Conservation (phyloP, 768 basidiomycete genomes). For the Leccinellum albellum region DNA sequence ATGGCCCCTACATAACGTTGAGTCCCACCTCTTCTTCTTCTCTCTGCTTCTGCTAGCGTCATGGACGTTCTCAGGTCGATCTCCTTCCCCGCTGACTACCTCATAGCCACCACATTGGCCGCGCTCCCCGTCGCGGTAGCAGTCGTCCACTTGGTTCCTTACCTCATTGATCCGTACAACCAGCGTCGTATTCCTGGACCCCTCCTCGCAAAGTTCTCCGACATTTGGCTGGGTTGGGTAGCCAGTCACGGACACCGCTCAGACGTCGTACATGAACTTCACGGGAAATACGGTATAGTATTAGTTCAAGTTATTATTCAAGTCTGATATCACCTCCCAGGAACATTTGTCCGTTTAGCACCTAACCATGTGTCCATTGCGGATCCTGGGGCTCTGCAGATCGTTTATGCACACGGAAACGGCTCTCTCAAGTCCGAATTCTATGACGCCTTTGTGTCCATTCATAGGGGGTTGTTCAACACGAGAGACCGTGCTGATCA, state of each 20-base stretch:
- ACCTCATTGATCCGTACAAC: constrained; percentile 54
- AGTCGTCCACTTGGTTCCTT: constrained; percentile 40
- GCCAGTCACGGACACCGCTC: constrained; percentile 70
- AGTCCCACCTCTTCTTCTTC: background rate
- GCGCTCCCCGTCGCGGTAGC: constrained; percentile 17
- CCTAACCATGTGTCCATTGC: constrained; percentile 77
- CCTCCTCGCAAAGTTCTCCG: constrained; percentile 64
- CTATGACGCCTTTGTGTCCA: constrained; percentile 77
- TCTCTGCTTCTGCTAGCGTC: constrained; percentile 3
- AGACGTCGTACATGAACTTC: constrained; percentile 68
- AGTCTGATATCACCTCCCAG: constrained; percentile 29
- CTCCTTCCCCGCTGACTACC: constrained; percentile 4
- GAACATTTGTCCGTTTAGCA: constrained; percentile 65
- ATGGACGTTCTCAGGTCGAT: constrained; percentile 17
- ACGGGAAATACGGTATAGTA: constrained; percentile 65
- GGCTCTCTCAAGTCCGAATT: constrained; percentile 80
- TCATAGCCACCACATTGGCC: constrained; percentile 4
- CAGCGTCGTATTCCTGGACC: constrained; percentile 68
- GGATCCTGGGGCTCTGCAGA: constrained; percentile 69
- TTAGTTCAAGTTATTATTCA: background rate
- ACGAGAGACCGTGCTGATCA: constrained; percentile 76
- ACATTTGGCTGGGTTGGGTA: constrained; percentile 68
- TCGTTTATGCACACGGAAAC: constrained; percentile 80
- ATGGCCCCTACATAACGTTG: background rate
- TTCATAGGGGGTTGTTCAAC: constrained; percentile 71